These are phyloP conservation scores for Xylaria digitata DNA, from an alignment of 2,329 filamentous ascomycete species.

Conservation along the genomic window DNA sequence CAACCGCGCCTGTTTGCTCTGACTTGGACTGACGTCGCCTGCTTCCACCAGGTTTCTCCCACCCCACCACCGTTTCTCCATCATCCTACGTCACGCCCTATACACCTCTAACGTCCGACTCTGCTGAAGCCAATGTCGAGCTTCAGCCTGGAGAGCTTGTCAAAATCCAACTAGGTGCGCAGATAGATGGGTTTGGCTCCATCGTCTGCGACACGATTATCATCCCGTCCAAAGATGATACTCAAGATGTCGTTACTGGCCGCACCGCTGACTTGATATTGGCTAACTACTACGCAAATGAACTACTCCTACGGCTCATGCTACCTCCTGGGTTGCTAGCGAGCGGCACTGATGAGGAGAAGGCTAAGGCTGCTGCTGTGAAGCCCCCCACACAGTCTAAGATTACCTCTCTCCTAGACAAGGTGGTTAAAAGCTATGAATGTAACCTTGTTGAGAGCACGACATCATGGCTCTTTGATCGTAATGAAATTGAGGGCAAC, in stretches of 20 bases:
- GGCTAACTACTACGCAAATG: conserved; percentile 94
- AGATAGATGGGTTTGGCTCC: conserved; percentile 96
- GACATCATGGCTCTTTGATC: conserved; percentile 95
- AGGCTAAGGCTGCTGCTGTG: conserved; percentile 85
- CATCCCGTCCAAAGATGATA: conserved; percentile 71
- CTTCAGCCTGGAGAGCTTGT: conserved; percentile 88
- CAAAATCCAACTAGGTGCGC: conserved; percentile 99
- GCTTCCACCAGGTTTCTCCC: conserved; percentile 75
- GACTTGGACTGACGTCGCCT: conserved; percentile 40
- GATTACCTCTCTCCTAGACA: conserved; percentile 89
- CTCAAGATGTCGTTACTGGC: conserved; percentile 74
- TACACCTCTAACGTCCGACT: conserved; percentile 88
- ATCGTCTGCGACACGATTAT: conserved; percentile 95
- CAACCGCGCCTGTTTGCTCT: conserved; percentile 8
- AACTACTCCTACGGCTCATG: conserved; percentile 91
- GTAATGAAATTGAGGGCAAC: conserved; percentile 95
- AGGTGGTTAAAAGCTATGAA: conserved; percentile 89
- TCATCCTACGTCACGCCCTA: conserved; percentile 96
- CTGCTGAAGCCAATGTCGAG: conserved; percentile 81
- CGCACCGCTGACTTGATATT: conserved; percentile 87
- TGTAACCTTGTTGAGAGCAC: conserved; percentile 97
- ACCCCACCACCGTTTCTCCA: conserved; percentile 95
- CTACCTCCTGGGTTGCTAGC: conserved; percentile 88
- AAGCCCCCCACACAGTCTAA: conserved; percentile 87
- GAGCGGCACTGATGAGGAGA: conserved; percentile 89